These are phyloP conservation scores for Auriscalpium vulgare DNA, from an alignment of 768 basidiomycete species.

Conservation along the genomic window DNA sequence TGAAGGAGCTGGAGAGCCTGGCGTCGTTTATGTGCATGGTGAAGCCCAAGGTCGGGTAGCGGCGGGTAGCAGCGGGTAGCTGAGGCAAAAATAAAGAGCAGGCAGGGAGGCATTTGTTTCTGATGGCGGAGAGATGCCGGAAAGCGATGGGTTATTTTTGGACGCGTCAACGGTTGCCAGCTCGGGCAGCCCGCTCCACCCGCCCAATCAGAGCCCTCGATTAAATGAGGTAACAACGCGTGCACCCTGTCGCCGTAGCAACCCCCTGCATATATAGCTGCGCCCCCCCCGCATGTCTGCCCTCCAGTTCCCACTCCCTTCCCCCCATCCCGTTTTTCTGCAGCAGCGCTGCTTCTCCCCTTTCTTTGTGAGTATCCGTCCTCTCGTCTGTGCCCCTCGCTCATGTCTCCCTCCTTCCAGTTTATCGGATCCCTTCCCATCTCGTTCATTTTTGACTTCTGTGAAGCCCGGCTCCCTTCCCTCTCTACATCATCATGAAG, in stretches of 20 bases:
- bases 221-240: neutral
- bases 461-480: conserved; percentile 30
- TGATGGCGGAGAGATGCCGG: no score
- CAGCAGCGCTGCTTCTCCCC: conserved; percentile 48
- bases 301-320: conserved; percentile 21
- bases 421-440: conserved; percentile 21
- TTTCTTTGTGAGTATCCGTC: conserved; percentile 17
- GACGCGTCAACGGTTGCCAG: neutral
- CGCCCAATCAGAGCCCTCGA: neutral
- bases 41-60: conserved; percentile 34
- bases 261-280: conserved; percentile 12
- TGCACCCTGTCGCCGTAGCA: neutral
- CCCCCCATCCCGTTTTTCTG: conserved; percentile 21
- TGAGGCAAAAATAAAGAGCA: neutral
- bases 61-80: conserved; percentile 4
- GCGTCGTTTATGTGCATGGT: conserved; percentile 74
- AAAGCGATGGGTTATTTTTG: neutral
- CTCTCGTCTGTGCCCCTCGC: neutral
- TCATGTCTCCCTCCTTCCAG: conserved; percentile 15
- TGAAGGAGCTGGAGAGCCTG: conserved; percentile 76
- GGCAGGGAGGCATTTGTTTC: neutral
- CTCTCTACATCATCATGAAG: conserved; percentile 13
- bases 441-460: conserved; percentile 38
- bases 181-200: neutral
- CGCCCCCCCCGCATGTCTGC: neutral